Evolutionary conservation across 257 asterid species (phyloP).

Genomic region (Forsythia suspensa): DNA sequence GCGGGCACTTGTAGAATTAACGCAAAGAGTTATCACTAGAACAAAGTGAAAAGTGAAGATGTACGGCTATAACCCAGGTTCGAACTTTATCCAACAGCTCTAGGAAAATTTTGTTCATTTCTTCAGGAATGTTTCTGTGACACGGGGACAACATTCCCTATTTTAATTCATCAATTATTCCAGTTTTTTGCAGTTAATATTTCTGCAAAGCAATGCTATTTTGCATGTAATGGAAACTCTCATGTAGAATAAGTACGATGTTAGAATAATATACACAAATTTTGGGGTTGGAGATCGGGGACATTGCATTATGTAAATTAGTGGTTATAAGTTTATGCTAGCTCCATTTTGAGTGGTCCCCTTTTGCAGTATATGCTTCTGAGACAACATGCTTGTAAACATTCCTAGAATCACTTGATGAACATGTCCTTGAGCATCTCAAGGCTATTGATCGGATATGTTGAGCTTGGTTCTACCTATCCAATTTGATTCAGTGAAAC

Average conservation of each 20-base stretch:
- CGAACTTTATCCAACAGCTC: not conserved
- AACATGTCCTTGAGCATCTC: not conserved
- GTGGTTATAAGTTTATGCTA: not conserved
- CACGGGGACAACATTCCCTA: constrained; percentile 7
- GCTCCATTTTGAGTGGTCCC: not conserved
- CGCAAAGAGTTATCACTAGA: constrained; percentile 81
- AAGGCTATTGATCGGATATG: not conserved
- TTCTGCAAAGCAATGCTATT: not conserved
- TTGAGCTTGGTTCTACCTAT: not conserved
- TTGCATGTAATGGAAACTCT: not conserved
- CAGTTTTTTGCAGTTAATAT: constrained; percentile 4
- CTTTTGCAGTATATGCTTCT: not conserved
- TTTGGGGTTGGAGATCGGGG: not conserved
- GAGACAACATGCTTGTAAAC: not conserved
- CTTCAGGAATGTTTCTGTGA: not conserved
- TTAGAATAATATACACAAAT: no score
- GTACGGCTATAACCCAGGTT: constrained; percentile 13
- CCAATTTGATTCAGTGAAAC: not conserved
- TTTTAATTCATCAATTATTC: constrained; percentile 8
- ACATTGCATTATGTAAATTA: not conserved
- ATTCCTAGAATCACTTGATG: not conserved
- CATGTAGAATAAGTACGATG: constrained; percentile 13
- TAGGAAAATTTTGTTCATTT: constrained; percentile 24
- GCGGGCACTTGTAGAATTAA: constrained; percentile 77
- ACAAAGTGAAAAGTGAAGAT: constrained; percentile 59